A percentile compares a stretch with the other conserved stretches of the same genome.
Conservation (phyloP, 495 filamentous ascomycete genomes). For the Xylaria intraflava region DNA sequence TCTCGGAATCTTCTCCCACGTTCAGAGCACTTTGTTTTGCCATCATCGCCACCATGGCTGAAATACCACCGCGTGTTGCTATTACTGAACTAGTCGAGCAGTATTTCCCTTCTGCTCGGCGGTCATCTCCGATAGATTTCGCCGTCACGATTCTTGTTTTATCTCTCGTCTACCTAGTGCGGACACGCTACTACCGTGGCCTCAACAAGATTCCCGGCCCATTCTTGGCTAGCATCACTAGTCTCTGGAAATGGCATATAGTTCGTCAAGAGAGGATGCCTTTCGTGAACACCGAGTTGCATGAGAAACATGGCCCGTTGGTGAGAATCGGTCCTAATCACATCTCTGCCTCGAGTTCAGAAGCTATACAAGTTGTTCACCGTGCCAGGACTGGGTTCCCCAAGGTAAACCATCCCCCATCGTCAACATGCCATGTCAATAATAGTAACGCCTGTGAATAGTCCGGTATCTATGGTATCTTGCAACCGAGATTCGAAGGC, state of each 20-base stretch:
- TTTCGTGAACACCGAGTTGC: constrained; percentile 1
- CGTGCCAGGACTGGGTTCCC: constrained; percentile 5
- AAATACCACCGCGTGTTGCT: no score
- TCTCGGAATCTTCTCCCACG: no score
- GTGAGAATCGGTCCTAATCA: constrained; percentile 27
- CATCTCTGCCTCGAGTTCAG: constrained; percentile 16
- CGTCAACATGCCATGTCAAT: background rate
- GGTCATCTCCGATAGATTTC: no score
- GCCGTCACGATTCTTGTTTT: no score
- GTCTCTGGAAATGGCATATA: constrained; percentile 12
- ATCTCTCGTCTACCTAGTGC: background rate
- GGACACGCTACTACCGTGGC: background rate
- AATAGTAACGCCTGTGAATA: no score
- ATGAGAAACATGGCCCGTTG: constrained; percentile 16
- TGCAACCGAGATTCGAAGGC: background rate
- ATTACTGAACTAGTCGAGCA: no score
- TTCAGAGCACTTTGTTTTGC: no score
- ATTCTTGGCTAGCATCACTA: constrained; percentile 1
- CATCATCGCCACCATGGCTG: no score
- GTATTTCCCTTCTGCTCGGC: no score
- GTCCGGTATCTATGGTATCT: background rate
- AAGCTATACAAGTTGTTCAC: constrained; percentile 13
- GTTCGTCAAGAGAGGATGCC: constrained; percentile 12
- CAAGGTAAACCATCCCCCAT: background rate
- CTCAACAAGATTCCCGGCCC: constrained; percentile 4